Percentiles rank a stretch among this genome's conserved stretches.
Conservation (phyloP, 2,329 filamentous ascomycete species). For the Cladophialophora exuberans region DNA sequence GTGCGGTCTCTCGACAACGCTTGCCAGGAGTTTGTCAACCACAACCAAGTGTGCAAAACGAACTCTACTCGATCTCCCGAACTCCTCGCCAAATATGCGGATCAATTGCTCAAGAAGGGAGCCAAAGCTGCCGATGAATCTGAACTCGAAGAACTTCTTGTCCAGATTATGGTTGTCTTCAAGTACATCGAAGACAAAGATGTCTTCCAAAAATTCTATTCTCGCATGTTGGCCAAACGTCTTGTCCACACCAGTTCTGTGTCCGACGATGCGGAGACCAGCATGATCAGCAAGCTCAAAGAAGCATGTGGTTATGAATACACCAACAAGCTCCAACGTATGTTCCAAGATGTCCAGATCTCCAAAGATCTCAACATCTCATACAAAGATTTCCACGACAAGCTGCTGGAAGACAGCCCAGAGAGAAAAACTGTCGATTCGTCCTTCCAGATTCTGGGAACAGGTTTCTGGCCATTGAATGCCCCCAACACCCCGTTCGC, state of each 20-base stretch:
- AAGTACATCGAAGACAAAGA: conserved; percentile 99
- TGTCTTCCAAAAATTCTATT: conserved; percentile 99
- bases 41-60: conserved; percentile 92
- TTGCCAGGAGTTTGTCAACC: conserved; percentile 96
- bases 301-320: conserved; percentile 99
- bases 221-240: conserved; percentile 91
- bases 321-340: conserved; percentile 98
- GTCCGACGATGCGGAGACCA: conserved; percentile 95
- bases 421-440: conserved; percentile 77
- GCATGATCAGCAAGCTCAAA: conserved; percentile 99
- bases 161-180: conserved; percentile 98
- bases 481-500: conserved; percentile 86
- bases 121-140: conserved; percentile 91
- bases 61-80: conserved; percentile 94
- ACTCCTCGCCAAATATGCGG: conserved; percentile 91
- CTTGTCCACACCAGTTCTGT: conserved; percentile 94
- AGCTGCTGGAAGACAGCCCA: conserved; percentile 65
- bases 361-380: conserved; percentile 93
- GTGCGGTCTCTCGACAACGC: conserved; percentile 95
- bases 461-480: conserved; percentile 94
- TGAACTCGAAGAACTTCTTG: conserved; percentile 84
- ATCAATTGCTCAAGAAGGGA: conserved; percentile 89
- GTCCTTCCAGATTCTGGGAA: conserved; percentile 89
- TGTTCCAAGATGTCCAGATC: conserved; percentile 99
- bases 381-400: conserved; percentile 77